Evolutionary conservation across 495 filamentous ascomycete genomes (phyloP).

Genomic region (Podospora pseudopauciseta): DNA sequence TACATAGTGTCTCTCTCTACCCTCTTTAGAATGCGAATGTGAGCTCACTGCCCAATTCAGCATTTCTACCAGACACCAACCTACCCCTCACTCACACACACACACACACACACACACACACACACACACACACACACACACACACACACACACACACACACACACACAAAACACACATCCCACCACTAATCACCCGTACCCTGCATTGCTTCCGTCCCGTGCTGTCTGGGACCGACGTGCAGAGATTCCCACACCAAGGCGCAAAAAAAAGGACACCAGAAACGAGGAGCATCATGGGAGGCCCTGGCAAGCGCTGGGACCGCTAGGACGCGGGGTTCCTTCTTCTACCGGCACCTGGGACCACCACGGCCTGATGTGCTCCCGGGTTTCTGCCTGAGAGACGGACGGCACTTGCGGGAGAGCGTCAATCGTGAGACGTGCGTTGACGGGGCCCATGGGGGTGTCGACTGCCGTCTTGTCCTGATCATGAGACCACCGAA

Average conservation of each 20-base stretch:
- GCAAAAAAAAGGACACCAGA: no score
- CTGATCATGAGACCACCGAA: not conserved
- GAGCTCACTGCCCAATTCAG: not conserved
- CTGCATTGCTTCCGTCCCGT: not conserved
- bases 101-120: not conserved
- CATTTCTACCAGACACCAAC: not conserved
- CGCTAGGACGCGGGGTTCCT: slow-evolving; percentile 9
- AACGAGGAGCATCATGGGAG: not conserved
- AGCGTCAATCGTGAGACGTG: slow-evolving; percentile 1
- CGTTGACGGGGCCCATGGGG: not conserved
- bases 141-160: not conserved
- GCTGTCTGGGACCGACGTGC: not conserved
- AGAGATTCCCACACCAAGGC: not conserved
- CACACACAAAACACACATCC: not conserved
- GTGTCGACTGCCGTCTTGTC: not conserved
- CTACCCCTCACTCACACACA: not conserved
- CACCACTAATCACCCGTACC: not conserved
- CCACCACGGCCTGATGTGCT: slow-evolving; percentile 10
- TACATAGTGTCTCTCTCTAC: not conserved
- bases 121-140: no score
- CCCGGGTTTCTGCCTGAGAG: slow-evolving; percentile 9
- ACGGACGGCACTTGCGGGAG: slow-evolving; percentile 7
- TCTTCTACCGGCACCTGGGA: slow-evolving; percentile 1
- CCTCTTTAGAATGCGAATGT: not conserved
- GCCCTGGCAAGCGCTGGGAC: slow-evolving; percentile 8